Base-by-base conservation (phyloP, 1,284 basidiomycete genomes). In the Cryptococcus sp. region DNA sequence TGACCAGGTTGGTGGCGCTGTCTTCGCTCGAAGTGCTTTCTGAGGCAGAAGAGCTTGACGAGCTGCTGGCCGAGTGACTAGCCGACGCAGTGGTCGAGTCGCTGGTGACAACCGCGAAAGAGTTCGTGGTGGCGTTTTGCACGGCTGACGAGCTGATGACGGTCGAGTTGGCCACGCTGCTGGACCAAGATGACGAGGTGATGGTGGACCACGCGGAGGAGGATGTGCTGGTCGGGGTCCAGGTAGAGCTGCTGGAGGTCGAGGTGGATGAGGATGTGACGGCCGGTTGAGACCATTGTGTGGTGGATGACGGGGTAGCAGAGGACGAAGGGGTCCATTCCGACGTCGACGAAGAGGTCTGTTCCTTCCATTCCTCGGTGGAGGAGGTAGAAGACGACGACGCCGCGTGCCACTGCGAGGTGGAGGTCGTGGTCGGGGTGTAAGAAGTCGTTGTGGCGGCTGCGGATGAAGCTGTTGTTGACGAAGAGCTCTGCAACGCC, bases 351-450 rank as follows among this genome's bases (percentile, higher is more conserved):
- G 66, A 61, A 23, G 63, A 56, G 19, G 64, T 57, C 47, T 56
- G 59, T n/a, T 67, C 64, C 22, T 69, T 54, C 49, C 56, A 60
- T n/a, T 67, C 64, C 22, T 69, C 56, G 27, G 71, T 49, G 19
- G 71, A 57, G n/a, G 76, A 65, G 39, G 73, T 66, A n/a, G 74
- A 69, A 31, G 79, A 50, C 64, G 66, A 68, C 0, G 55, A 49
- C n/a, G 58, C 57, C 40, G 48, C 44, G 10, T 42, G 47, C 47
- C 50, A 64, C 3, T 59, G 65, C n/a, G 60, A 57, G 23, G 68
- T 67, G 53, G 35, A 53, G 44, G 39, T 53, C 50, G 65, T 63
- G 44, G 64, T 63, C 27, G 71, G 59, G 11, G 70, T 56, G 19
- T 58, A 45, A 11, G 38, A 23, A 41, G 49, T 57, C 6, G 56